Evolutionary conservation across 2,329 filamentous ascomycete genomes (phyloP).

Genomic region (Dothideomycetes sp.): DNA sequence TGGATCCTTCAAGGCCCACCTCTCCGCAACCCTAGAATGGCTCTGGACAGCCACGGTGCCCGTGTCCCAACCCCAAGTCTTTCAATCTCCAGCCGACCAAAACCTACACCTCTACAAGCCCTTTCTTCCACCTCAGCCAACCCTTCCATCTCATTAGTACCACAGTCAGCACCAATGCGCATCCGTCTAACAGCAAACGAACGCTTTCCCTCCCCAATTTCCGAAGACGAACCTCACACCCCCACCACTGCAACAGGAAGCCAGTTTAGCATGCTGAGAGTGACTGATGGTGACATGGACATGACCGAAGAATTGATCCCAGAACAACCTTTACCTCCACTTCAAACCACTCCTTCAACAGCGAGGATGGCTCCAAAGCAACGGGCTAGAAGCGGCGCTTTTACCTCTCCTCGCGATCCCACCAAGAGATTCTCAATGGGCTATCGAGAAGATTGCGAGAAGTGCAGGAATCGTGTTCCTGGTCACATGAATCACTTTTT

Average conservation of each 20-base stretch:
- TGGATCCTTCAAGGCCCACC: constrained; percentile 8
- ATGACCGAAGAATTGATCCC: constrained; percentile 1
- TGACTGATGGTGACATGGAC: constrained; percentile 30
- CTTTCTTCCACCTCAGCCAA: background rate
- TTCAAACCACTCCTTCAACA: constrained; percentile 14
- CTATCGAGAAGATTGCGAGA: constrained; percentile 41
- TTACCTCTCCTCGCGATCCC: constrained; percentile 13
- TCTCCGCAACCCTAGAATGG: constrained; percentile 10
- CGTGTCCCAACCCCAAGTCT: constrained; percentile 11
- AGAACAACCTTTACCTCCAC: background rate
- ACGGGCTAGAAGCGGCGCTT: constrained; percentile 27
- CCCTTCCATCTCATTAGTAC: background rate
- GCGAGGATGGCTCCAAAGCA: constrained; percentile 26
- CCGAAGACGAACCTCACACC: constrained; percentile 28
- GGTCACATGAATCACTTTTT: constrained; percentile 43
- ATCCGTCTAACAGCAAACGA: constrained; percentile 8
- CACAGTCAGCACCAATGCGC: constrained; percentile 6
- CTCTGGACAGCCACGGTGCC: constrained; percentile 5
- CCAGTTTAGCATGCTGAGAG: constrained; percentile 27
- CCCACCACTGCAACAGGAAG: constrained; percentile 25
- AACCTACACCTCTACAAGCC: constrained; percentile 5
- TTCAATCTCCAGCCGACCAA: background rate
- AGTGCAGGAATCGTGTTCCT: constrained; percentile 38
- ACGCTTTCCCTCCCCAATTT: constrained; percentile 25
- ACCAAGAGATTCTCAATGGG: constrained; percentile 31